Evolutionary conservation across 208 protist genomes (phyloP), one percentile per base, ranked within the genome.

Genomic region (Leishmania martiniquensis): DNA sequence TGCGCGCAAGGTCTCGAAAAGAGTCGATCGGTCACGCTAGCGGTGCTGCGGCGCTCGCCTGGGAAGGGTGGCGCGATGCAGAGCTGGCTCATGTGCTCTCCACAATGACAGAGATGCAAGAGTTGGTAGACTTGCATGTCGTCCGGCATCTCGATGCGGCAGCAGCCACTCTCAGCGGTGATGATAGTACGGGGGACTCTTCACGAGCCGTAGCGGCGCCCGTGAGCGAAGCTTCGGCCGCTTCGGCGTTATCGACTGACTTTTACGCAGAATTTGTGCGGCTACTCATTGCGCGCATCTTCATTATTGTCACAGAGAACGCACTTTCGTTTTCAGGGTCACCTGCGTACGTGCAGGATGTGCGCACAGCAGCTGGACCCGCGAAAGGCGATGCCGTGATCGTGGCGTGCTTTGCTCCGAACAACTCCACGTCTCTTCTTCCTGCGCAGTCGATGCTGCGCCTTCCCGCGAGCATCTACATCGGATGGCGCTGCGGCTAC

Each of bases 401-500:
- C 63, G 29, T 45, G 32, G 15, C 51, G 4, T 47, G 47, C 7
- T 6, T 29, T 54, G 22, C 32, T 15, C 20, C 29, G 20, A 17
- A 20, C 20, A 47, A 34, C 17, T 55, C 42, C 39, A 34, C 34
- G 4, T 55, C 59, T 42, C 67, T 83, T 20, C 68, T 83, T 15
- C 6, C 47, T 42, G n/a, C 65, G 20, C 44, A 55, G 17, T 25
- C 42, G 25, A 9, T 55, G 45, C 29, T 84, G 47, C 47, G 51
- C 0, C 25, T 84, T 37, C 80, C 80, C 0, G 75, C 54, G 2
- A 37, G 44, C 60, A 37, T 80, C 34, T 84, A 80, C 47, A 52
- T 84, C 7, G 74, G 74, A 4, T 80, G 80, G 80, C 75, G 69
- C 15, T 79, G 80, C 20, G 47, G 60, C 22, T 79, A 68, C 12